Evolutionary conservation across 2,329 filamentous ascomycete genomes (phyloP).

Genomic region (Xylaria sp.): DNA sequence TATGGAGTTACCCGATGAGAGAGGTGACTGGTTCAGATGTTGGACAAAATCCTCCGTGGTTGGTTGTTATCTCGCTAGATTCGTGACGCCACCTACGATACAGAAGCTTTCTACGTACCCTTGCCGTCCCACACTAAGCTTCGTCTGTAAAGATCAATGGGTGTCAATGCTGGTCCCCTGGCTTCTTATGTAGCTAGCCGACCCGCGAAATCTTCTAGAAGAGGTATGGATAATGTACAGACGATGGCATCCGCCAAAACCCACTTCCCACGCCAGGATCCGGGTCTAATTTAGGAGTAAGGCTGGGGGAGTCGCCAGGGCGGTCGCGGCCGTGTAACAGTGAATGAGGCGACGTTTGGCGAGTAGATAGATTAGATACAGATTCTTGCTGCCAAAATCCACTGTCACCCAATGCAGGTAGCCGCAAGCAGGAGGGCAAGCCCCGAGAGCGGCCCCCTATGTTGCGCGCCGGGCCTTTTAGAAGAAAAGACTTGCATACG

Average conservation of each 20-base stretch:
- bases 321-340: slow-evolving; percentile 37
- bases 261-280: slow-evolving; percentile 39
- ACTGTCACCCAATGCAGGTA: slow-evolving; percentile 45
- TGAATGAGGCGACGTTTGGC: slow-evolving; percentile 49
- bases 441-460: slow-evolving; percentile 44
- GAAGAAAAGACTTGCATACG: slow-evolving; percentile 37
- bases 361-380: slow-evolving; percentile 45
- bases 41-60: background rate
- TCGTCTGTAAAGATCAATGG: slow-evolving; percentile 28
- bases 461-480: slow-evolving; percentile 42
- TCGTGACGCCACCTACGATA: slow-evolving; percentile 19
- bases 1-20: background rate
- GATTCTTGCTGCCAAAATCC: slow-evolving; percentile 34
- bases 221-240: slow-evolving; percentile 37
- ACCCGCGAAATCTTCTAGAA: slow-evolving; percentile 47
- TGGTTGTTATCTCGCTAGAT: slow-evolving; percentile 26
- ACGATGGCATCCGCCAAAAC: slow-evolving; percentile 39
- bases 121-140: slow-evolving; percentile 16
- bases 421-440: slow-evolving; percentile 43
- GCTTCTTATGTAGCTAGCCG: slow-evolving; percentile 36
- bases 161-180: slow-evolving; percentile 29
- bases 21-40: background rate
- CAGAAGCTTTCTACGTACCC: slow-evolving; percentile 10
- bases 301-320: slow-evolving; percentile 42
- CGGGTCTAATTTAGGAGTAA: slow-evolving; percentile 42